Evolutionary conservation across 2,329 filamentous ascomycete species (phyloP).

Genomic region (Penicillium sp.): DNA sequence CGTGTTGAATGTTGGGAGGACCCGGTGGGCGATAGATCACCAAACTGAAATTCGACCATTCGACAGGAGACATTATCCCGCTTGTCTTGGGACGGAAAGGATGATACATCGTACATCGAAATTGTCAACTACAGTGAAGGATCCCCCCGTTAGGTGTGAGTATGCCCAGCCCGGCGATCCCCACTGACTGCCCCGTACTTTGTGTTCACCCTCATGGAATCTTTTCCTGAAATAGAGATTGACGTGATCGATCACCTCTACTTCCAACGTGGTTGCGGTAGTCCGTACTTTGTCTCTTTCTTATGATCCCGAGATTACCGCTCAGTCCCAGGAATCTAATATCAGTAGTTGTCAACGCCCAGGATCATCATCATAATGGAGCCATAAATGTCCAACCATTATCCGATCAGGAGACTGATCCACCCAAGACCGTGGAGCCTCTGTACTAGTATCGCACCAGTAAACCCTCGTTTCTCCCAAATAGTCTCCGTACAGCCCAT

Average conservation of each 20-base stretch:
- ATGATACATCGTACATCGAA: slow-evolving; percentile 21
- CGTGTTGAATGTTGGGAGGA: background rate
- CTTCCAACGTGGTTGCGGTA: background rate
- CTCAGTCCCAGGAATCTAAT: background rate
- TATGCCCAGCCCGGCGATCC: background rate
- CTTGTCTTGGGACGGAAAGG: background rate
- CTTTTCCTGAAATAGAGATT: background rate
- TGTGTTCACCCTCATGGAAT: background rate
- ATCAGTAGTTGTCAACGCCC: background rate
- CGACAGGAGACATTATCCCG: background rate
- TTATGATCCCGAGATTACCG: background rate
- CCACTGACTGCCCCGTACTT: background rate
- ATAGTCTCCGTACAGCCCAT: background rate
- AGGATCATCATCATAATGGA: background rate
- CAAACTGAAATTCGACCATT: background rate
- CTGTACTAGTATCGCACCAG: background rate
- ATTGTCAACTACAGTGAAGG: background rate
- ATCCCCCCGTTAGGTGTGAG: background rate
- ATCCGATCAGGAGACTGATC: slow-evolving; percentile 4
- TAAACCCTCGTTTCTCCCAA: background rate
- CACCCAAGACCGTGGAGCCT: background rate
- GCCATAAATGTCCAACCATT: background rate
- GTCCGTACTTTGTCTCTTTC: background rate
- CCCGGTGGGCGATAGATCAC: background rate
- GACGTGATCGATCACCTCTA: background rate